Percentiles rank a stretch among this genome's conserved stretches.
phyloP scores from a whole-genome alignment of 345 rosid genomes.

The Angophora floribunda region DNA sequence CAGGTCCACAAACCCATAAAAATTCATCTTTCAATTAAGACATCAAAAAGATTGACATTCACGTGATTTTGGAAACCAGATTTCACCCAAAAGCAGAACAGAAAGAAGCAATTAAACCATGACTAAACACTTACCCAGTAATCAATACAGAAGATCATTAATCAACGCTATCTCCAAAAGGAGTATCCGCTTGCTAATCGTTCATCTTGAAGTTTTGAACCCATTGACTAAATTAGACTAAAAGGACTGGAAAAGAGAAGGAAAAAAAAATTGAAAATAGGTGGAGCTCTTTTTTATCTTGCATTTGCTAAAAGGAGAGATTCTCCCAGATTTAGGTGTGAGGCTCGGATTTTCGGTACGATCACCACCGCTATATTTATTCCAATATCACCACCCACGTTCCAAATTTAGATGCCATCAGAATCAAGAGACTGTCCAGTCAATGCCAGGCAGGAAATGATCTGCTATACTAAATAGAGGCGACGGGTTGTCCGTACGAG shows the following conservation, averaged over 20 bases:
- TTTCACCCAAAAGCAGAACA: background rate
- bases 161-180: background rate
- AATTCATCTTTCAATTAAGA: background rate
- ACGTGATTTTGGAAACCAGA: background rate
- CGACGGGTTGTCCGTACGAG: background rate
- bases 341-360: conserved; percentile 8
- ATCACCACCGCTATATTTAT: background rate
- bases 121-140: background rate
- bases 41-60: background rate
- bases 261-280: background rate
- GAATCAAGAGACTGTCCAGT: background rate
- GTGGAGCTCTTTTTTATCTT: background rate
- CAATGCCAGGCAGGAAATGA: background rate
- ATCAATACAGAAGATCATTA: background rate
- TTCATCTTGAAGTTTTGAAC: background rate
- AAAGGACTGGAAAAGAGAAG: background rate
- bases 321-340: conserved; percentile 34
- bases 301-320: background rate
- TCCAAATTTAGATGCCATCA: background rate
- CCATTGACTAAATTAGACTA: conserved; percentile 1
- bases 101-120: background rate
- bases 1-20: background rate
- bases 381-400: background rate
- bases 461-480: background rate
- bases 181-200: background rate